Evolutionary conservation across 768 basidiomycete genomes (phyloP).

Genomic region (Podaxis sp.): DNA sequence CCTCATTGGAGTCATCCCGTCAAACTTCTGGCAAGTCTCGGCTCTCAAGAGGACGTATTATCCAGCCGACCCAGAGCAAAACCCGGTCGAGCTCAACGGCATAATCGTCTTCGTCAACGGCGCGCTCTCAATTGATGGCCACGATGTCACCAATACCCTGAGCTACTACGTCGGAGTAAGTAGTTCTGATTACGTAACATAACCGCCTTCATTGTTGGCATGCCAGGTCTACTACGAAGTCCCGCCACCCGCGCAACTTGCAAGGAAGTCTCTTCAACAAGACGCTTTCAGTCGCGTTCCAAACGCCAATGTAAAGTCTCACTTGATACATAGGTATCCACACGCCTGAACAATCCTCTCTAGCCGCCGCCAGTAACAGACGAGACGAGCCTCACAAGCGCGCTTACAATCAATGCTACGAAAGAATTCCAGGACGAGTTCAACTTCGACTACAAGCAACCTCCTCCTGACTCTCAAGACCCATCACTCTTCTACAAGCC

Average conservation of each 20-base stretch:
- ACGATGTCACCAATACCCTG: not conserved
- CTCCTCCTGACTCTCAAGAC: not conserved
- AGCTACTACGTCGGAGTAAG: not conserved
- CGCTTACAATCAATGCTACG: not conserved
- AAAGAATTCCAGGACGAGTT: not conserved
- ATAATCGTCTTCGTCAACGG: not conserved
- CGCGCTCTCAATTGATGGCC: not conserved
- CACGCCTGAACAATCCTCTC: no score
- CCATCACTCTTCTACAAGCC: not conserved
- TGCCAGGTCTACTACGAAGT: not conserved
- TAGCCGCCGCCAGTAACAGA: not conserved
- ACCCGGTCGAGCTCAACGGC: not conserved
- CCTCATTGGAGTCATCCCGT: not conserved
- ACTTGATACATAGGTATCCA: not conserved
- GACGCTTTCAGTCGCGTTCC: not conserved
- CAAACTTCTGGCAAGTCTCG: not conserved
- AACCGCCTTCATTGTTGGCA: not conserved
- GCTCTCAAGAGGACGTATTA: not conserved
- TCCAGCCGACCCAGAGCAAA: not conserved
- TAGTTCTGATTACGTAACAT: not conserved
- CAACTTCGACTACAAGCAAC: not conserved
- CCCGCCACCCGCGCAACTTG: not conserved
- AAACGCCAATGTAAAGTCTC: not conserved
- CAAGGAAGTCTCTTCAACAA: not conserved
- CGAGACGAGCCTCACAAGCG: not conserved